Evolutionary conservation across 176 grass and related monocot genomes (phyloP), one percentile per base, ranked within the genome.

Genomic region (Aechmea fasciata): DNA sequence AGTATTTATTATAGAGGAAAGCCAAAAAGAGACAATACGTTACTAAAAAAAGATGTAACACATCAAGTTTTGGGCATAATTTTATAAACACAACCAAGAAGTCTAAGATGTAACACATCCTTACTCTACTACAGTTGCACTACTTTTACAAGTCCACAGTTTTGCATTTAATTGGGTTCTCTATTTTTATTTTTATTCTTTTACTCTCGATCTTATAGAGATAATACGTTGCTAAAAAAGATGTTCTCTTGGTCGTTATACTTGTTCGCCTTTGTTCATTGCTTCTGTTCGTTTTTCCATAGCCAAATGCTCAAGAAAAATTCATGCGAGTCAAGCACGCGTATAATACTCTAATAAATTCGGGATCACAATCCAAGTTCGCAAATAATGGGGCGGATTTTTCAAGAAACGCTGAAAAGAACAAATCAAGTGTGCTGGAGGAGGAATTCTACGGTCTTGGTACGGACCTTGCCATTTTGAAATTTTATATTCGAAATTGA

Each of bases 311-410:
- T 13, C 89, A 92, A 65, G 79, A 97, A 68, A 97, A 76, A 75
- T 97, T 97, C 65, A 80, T 97, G 86, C 77, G 82, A 69, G 90
- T 97, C 84, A 92, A 92, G 79, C 89, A 97, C 72, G 86, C 93
- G 1, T 97, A 97, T 75, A 92, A 90, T 69, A 87, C 89, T 2
- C 79, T 97, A 50, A 81, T 90, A 75, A 96, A 87, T 69, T 91
- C 85, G 7, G 85, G 85, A 63, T 80, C 78, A 65, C 78, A 83
- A 51, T 97, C 70, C 73, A 91, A 80, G 66, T 74, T 81, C 49
- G 67, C 80, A 17, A 73, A 67, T 63, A 69, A 64, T 68, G 78
- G 55, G 18, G 25, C 74, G 41, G 83, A 88, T 68, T 86, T 72
- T 64, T 87, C 83, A 24, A 74, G 71, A 71, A 13, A 51, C 7